A percentile compares a stretch with the other conserved stretches of the same genome.
Conservation (phyloP, 495 filamentous ascomycete genomes). For the Hypoxylon perforatum region DNA sequence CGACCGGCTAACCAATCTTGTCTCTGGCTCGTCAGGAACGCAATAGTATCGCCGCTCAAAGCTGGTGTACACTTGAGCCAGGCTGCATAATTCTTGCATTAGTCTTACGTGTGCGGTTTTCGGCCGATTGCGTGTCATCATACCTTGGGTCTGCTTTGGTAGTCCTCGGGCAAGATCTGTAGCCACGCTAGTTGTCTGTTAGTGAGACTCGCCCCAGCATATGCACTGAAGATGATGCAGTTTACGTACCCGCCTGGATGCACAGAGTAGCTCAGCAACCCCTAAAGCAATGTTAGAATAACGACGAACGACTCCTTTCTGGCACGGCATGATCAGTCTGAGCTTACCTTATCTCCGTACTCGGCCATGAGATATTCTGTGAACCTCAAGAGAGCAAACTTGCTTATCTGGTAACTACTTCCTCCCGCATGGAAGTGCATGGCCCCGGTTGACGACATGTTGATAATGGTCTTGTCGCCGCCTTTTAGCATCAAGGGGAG, state of each 20-base stretch:
- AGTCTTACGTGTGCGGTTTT: background rate
- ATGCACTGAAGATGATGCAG: background rate
- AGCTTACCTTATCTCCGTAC: conserved; percentile 48
- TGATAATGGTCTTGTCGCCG: conserved; percentile 61
- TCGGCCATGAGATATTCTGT: conserved; percentile 57
- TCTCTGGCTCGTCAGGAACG: conserved; percentile 58
- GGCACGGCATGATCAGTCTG: background rate
- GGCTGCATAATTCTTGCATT: conserved; percentile 3
- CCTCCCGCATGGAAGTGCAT: conserved; percentile 43
- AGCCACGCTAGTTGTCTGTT: conserved; percentile 18
- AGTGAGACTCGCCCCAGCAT: background rate
- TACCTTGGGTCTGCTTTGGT: conserved; percentile 33
- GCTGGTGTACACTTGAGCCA: conserved; percentile 51
- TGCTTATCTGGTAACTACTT: conserved; percentile 57
- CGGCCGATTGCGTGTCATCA: background rate
- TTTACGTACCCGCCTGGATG: conserved; percentile 60
- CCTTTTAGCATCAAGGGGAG: conserved; percentile 58
- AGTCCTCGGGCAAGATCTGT: conserved; percentile 25
- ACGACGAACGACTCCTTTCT: background rate
- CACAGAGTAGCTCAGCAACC: conserved; percentile 55
- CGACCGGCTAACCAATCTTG: conserved; percentile 62
- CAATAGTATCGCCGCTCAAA: conserved; percentile 57
- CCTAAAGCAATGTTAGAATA: conserved; percentile 35
- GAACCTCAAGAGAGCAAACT: conserved; percentile 59
- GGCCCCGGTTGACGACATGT: conserved; percentile 55